These are phyloP conservation scores for Sphagnurus paluster DNA, from an alignment of 1,284 basidiomycete genomes.

Conservation along the genomic window DNA sequence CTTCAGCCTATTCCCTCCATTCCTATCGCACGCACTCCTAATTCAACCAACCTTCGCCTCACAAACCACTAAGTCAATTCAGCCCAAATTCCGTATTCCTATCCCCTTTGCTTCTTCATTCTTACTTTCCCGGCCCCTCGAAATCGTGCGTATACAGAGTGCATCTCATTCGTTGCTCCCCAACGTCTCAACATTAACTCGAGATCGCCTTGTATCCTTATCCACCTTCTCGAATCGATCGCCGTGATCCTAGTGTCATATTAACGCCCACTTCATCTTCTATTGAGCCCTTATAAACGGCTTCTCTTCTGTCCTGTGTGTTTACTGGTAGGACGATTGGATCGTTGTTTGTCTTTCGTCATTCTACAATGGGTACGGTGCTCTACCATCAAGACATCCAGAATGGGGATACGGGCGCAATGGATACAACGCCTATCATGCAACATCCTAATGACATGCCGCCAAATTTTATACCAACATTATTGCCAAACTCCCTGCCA, in stretches of 20 bases:
- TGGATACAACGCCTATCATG: conserved; percentile 35
- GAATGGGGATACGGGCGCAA: conserved; percentile 25
- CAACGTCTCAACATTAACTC: conserved; percentile 15
- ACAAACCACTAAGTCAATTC: too few species aligned
- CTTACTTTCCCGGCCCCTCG: conserved; percentile 11
- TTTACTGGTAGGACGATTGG: conserved; percentile 6
- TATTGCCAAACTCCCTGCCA: conserved; percentile 20
- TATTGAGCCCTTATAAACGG: conserved; percentile 14
- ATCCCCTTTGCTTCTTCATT: conserved; percentile 11
- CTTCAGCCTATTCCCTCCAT: not conserved
- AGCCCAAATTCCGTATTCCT: too few species aligned
- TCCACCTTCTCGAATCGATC: conserved; percentile 22
- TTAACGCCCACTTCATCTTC: conserved; percentile 17
- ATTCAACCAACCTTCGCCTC: too few species aligned
- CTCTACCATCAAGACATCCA: conserved; percentile 34
- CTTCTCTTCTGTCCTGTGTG: conserved; percentile 4
- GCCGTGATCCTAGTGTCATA: conserved; percentile 22
- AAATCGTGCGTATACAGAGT: conserved; percentile 11
- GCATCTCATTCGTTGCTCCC: conserved; percentile 14
- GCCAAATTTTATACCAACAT: conserved; percentile 24
- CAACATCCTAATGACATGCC: conserved; percentile 25
- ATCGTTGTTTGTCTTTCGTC: conserved; percentile 8
- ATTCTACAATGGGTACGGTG: conserved; percentile 18
- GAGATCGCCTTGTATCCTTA: conserved; percentile 20
- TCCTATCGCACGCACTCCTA: not conserved